Evolutionary conservation across 768 basidiomycete species (phyloP).

Genomic region (Fomitopsis serialis): DNA sequence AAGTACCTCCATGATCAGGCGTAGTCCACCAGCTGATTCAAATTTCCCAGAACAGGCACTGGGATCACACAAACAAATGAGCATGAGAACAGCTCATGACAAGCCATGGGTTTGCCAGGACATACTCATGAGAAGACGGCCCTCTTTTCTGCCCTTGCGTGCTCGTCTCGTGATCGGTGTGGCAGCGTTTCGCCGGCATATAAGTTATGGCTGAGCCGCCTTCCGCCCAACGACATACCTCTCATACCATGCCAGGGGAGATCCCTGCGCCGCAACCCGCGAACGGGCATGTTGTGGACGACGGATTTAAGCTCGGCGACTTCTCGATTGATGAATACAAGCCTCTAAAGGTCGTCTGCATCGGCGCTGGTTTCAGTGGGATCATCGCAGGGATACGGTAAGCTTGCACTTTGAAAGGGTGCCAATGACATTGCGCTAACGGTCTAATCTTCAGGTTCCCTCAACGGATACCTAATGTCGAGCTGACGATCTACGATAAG

Average conservation of each 20-base stretch:
- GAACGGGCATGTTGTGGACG: neutral
- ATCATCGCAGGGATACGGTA: conserved; percentile 55
- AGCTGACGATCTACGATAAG: conserved; percentile 56
- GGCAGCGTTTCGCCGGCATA: too few relatives aligned
- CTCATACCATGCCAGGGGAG: neutral
- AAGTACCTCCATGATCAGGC: too few relatives aligned
- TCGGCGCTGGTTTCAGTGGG: conserved; percentile 58
- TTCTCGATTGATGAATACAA: conserved; percentile 49
- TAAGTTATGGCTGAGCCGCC: too few relatives aligned
- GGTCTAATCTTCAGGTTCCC: neutral
- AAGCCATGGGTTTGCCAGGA: too few relatives aligned
- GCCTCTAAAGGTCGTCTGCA: conserved; percentile 47
- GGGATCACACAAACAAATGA: too few relatives aligned
- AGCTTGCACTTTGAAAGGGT: neutral
- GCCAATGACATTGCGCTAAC: neutral
- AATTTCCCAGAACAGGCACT: too few relatives aligned
- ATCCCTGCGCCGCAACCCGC: neutral
- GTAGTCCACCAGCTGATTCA: too few relatives aligned
- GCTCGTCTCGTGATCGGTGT: too few relatives aligned
- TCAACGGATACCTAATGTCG: conserved; percentile 37
- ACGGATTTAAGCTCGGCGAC: conserved; percentile 25
- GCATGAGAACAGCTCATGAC: too few relatives aligned
- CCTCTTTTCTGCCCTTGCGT: too few relatives aligned
- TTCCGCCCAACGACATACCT: too few relatives aligned
- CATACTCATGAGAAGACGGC: too few relatives aligned